phyloP scores from a whole-genome alignment of 2,329 filamentous ascomycete genomes.

The Myriosclerotinia scirpicola region DNA sequence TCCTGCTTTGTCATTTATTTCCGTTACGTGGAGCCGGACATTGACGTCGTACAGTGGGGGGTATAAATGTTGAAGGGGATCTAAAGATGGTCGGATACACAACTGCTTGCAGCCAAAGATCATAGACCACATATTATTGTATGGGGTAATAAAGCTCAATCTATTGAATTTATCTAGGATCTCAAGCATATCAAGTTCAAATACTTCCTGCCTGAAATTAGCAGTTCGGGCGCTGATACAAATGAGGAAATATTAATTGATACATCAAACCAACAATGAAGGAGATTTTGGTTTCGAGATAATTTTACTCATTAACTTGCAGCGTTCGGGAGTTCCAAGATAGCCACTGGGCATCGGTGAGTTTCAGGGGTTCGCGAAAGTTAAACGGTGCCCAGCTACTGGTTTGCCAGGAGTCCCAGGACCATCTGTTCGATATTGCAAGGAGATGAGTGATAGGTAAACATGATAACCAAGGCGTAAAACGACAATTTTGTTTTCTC shows the following conservation, averaged over 20 bases:
- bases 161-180: slow-evolving; percentile 9
- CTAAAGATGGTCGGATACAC: slow-evolving; percentile 16
- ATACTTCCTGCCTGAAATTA: slow-evolving; percentile 8
- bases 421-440: slow-evolving; percentile 18
- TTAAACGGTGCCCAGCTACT: slow-evolving; percentile 18
- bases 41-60: not conserved
- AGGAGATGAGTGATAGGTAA: slow-evolving; percentile 14
- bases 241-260: not conserved
- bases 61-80: slow-evolving; percentile 6
- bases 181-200: slow-evolving; percentile 12
- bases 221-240: slow-evolving; percentile 6
- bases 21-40: slow-evolving; percentile 9
- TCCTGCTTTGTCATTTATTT: slow-evolving; percentile 12
- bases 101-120: slow-evolving; percentile 13
- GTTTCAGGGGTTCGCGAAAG: slow-evolving; percentile 16
- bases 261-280: slow-evolving; percentile 18
- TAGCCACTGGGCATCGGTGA: slow-evolving; percentile 16
- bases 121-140: slow-evolving; percentile 20
- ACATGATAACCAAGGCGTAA: not conserved
- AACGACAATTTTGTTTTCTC: slow-evolving; percentile 14
- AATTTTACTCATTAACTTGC: slow-evolving; percentile 17
- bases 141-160: slow-evolving; percentile 13
- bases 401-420: slow-evolving; percentile 16
- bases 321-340: slow-evolving; percentile 13
- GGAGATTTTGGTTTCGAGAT: slow-evolving; percentile 17